phyloP scores from a whole-genome alignment of 441 rosid species.

The Croton laevigatus region DNA sequence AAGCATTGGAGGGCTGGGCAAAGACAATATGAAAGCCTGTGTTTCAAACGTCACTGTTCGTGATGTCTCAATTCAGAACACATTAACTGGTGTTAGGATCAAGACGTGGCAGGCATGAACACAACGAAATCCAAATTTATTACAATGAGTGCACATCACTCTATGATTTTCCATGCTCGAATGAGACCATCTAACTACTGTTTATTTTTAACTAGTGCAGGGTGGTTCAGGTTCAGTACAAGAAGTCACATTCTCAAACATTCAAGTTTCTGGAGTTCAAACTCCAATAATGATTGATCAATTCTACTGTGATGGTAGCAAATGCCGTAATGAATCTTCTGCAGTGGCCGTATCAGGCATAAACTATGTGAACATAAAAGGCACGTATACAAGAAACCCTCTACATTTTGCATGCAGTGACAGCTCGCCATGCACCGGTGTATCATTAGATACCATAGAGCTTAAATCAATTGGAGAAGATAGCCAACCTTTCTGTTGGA shows the following conservation, averaged over 20 bases:
- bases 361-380: slow-evolving; percentile 60
- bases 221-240: slow-evolving; percentile 81
- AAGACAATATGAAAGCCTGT: slow-evolving; percentile 62
- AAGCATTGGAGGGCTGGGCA: slow-evolving; percentile 85
- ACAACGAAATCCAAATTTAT: neutral
- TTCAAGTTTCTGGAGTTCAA: slow-evolving; percentile 66
- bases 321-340: slow-evolving; percentile 60
- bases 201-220: slow-evolving; percentile 32
- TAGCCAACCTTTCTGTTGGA: slow-evolving; percentile 63
- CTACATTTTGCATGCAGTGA: slow-evolving; percentile 81
- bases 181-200: slow-evolving; percentile 15
- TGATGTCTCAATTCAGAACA: slow-evolving; percentile 59
- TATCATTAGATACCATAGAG: slow-evolving; percentile 50
- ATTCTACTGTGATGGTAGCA: slow-evolving; percentile 62
- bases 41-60: slow-evolving; percentile 79
- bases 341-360: slow-evolving; percentile 73
- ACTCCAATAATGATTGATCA: slow-evolving; percentile 83
- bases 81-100: slow-evolving; percentile 73
- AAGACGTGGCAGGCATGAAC: slow-evolving; percentile 89
- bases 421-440: slow-evolving; percentile 61
- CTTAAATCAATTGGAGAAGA: slow-evolving; percentile 43
- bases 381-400: slow-evolving; percentile 70
- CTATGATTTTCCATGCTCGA: neutral
- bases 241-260: slow-evolving; percentile 71
- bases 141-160: neutral